Evolutionary conservation across 345 rosid genomes (phyloP), one percentile per base, ranked within the genome.

Genomic region (Acer saccharum): DNA sequence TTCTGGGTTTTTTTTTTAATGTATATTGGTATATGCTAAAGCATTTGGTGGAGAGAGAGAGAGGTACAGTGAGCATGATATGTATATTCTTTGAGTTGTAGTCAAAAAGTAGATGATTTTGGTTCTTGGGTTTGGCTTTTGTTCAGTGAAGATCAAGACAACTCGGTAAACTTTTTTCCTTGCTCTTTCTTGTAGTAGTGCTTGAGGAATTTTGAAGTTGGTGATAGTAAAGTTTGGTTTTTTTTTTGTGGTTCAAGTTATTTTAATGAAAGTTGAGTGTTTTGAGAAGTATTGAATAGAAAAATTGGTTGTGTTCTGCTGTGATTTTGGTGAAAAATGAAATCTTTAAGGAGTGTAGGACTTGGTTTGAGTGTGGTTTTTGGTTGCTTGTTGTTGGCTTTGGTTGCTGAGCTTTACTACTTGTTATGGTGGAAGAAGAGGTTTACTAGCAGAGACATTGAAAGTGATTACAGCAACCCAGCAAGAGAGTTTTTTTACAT

Each of bases 351-450:
- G 52, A 84, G 93, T 84, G 93, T 93, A 60, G 99, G 98, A 16
- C 96, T 96, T 84, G 99, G 95, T 52, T 80, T 96, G 82, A 94
- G 93, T 82, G 90, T 92, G 79, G 91, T 96, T 76, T 96, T 96
- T 81, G 97, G 94, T 41, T 92, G 91, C 72, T 86, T 96, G 8
- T 76, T 96, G 21, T 21, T 96, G 58, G 99, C 99, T 84, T 91
- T 96, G 27, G 74, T 91, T 14, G 97, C 87, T 39, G 99, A 94
- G 86, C 88, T 94, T 18, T 96, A 91, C 81, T 96, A 96, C 86
- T 82, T 94, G 89, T 77, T 96, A 44, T 96, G 99, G 93, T 91
- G 97, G 88, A 96, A 96, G 85, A 92, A 88, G 80, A 90, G 92
- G 80, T 27, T 87, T 48, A 77, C 84, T 58, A 82, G 70, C 75